A percentile compares a stretch with the other conserved stretches of the same genome.
Evolutionary conservation across 2,329 filamentous ascomycete species (phyloP).

Genomic region (Exophiala xenobiotica): DNA sequence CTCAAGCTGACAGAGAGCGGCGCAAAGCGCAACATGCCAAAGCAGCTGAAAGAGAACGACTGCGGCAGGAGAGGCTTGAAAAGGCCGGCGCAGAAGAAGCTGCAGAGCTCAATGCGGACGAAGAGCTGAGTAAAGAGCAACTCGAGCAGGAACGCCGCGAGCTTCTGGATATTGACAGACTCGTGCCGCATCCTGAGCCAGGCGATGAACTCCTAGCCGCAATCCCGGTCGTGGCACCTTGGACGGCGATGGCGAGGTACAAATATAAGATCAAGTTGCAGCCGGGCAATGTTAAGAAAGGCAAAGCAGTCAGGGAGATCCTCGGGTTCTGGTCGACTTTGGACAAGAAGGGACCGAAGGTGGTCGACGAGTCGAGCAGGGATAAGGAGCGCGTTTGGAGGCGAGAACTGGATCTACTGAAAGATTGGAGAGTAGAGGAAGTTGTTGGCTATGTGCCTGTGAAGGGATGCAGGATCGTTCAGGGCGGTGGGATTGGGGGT

Average conservation of each 20-base stretch:
- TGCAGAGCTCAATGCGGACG: conserved; percentile 49
- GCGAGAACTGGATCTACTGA: conserved; percentile 79
- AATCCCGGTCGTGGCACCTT: conserved; percentile 63
- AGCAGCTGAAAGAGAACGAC: conserved; percentile 60
- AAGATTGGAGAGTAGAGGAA: conserved; percentile 77
- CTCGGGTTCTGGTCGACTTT: conserved; percentile 66
- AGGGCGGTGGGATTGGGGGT: conserved; percentile 56
- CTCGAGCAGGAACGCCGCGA: conserved; percentile 45
- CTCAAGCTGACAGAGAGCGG: conserved; percentile 69
- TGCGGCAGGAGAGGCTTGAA: conserved; percentile 71
- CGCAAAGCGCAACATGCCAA: conserved; percentile 77
- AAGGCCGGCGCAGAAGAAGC: conserved; percentile 57
- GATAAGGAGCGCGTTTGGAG: conserved; percentile 37
- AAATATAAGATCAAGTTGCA: conserved; percentile 97
- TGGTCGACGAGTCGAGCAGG: conserved; percentile 58
- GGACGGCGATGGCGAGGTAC: conserved; percentile 63
- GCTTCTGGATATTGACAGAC: conserved; percentile 61
- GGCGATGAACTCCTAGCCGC: conserved; percentile 72
- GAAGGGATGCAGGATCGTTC: conserved; percentile 75
- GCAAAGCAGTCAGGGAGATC: conserved; percentile 89
- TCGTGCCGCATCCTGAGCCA: conserved; percentile 73
- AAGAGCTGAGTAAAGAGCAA: conserved; percentile 56
- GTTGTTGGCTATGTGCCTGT: conserved; percentile 78
- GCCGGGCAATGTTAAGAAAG: conserved; percentile 85
- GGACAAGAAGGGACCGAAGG: conserved; percentile 32